A percentile compares a stretch with the other conserved stretches of the same genome.
phyloP scores from a whole-genome alignment of 2,329 filamentous ascomycete species.

The Diaporthe citriasiana region DNA sequence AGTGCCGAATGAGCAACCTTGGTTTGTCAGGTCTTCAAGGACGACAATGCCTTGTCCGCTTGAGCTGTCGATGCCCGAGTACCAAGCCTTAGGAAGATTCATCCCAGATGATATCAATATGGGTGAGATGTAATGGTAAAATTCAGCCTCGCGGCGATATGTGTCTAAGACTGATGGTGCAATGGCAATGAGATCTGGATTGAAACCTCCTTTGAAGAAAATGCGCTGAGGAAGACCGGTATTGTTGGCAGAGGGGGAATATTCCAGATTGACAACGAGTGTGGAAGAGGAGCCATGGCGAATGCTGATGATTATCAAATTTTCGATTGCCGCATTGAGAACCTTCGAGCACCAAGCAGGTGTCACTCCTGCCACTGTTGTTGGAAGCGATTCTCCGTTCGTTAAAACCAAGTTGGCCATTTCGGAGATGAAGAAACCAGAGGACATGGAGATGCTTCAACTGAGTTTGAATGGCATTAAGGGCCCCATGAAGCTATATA shows the following conservation, averaged over 20 bases:
- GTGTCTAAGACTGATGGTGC: constrained; percentile 8
- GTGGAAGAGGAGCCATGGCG: constrained; percentile 12
- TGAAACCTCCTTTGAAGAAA: constrained; percentile 12
- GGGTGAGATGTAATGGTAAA: constrained; percentile 10
- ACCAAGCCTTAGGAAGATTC: constrained; percentile 3
- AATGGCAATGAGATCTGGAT: not conserved
- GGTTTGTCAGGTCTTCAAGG: not conserved
- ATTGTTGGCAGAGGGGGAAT: not conserved
- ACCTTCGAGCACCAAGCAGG: constrained; percentile 10
- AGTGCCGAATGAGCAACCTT: constrained; percentile 16
- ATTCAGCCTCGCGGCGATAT: constrained; percentile 5
- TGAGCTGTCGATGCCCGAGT: constrained; percentile 2
- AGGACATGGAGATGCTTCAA: not conserved
- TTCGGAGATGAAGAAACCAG: not conserved
- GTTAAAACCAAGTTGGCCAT: not conserved
- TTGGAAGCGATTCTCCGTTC: not conserved
- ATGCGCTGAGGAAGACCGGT: not conserved
- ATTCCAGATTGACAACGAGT: constrained; percentile 7
- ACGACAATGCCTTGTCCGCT: constrained; percentile 15
- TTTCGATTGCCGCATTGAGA: not conserved
- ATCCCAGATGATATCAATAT: not conserved
- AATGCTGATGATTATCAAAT: not conserved
- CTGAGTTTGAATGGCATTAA: not conserved
- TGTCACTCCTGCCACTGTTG: constrained; percentile 9
- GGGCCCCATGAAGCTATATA: not conserved